Conservation (phyloP, 768 basidiomycete genomes). For the Hygrocybe coccinea region DNA sequence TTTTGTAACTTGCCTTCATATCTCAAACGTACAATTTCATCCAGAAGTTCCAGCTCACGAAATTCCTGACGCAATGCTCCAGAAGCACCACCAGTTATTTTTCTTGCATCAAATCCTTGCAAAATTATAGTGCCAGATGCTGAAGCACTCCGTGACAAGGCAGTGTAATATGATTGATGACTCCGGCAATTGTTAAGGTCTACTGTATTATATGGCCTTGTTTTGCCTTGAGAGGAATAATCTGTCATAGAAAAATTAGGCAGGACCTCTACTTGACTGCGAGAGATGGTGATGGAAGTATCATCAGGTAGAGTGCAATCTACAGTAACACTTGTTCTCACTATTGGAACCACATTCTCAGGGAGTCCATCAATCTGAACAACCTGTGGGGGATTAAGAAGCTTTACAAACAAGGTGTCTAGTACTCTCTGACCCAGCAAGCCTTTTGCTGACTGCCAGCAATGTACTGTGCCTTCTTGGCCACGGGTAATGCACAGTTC, state of each 20-base stretch:
- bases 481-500: slow-evolving; percentile 31
- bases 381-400: slow-evolving; percentile 10
- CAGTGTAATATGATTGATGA: slow-evolving; percentile 31
- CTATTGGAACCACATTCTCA: slow-evolving; percentile 23
- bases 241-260: slow-evolving; percentile 26
- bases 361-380: slow-evolving; percentile 3
- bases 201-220: slow-evolving; percentile 22
- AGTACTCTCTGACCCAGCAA: slow-evolving; percentile 12
- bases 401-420: slow-evolving; percentile 18
- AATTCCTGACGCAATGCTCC: slow-evolving; percentile 32
- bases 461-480: slow-evolving; percentile 24
- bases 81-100: slow-evolving; percentile 10
- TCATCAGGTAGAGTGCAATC: slow-evolving; percentile 19
- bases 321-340: not conserved
- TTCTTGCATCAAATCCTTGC: slow-evolving; percentile 22
- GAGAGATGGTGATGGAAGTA: slow-evolving; percentile 12
- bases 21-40: slow-evolving; percentile 28
- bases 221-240: slow-evolving; percentile 33
- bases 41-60: slow-evolving; percentile 31
- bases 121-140: slow-evolving; percentile 23
- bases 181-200: slow-evolving; percentile 20
- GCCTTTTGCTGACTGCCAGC: slow-evolving; percentile 20
- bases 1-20: slow-evolving; percentile 19
- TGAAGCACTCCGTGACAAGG: slow-evolving; percentile 24
- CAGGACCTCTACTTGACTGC: slow-evolving; percentile 1